Conservation (phyloP, 257 asterid genomes). For the Oldenlandia corymbosa region DNA sequence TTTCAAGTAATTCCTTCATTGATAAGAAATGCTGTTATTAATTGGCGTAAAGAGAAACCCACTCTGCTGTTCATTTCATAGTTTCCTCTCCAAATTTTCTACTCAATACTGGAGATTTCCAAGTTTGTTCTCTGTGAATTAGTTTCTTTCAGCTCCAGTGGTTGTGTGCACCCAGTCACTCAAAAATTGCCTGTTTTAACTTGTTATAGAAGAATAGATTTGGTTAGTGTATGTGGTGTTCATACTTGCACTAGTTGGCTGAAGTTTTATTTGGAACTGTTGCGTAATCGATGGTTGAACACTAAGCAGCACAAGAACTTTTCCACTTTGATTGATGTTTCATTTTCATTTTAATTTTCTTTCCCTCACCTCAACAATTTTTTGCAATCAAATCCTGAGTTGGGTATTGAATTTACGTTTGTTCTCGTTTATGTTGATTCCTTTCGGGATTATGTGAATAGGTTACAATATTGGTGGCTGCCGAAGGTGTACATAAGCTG, state of each 20-base stretch:
- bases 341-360: too few relatives aligned
- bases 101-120: too few relatives aligned
- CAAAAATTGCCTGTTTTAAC: too few relatives aligned
- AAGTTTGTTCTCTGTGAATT: background rate
- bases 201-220: too few relatives aligned
- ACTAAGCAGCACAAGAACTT: too few relatives aligned
- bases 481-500: slow-evolving; percentile 67
- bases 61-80: background rate
- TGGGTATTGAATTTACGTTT: background rate
- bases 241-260: background rate
- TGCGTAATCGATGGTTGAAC: background rate
- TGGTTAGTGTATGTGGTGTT: background rate
- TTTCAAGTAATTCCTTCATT: background rate
- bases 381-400: background rate
- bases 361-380: background rate
- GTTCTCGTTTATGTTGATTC: background rate
- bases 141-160: background rate
- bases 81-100: background rate
- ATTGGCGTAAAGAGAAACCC: background rate
- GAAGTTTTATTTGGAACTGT: background rate
- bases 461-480: slow-evolving; percentile 94
- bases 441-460: slow-evolving; percentile 15
- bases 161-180: background rate
- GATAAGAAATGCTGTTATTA: background rate
- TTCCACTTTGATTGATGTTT: too few relatives aligned